A percentile compares a stretch with the other conserved stretches of the same genome.
Evolutionary conservation across 225 moss, liverwort and hornwort species (phyloP).

Genomic region (Physcomitrellopsis africana): DNA sequence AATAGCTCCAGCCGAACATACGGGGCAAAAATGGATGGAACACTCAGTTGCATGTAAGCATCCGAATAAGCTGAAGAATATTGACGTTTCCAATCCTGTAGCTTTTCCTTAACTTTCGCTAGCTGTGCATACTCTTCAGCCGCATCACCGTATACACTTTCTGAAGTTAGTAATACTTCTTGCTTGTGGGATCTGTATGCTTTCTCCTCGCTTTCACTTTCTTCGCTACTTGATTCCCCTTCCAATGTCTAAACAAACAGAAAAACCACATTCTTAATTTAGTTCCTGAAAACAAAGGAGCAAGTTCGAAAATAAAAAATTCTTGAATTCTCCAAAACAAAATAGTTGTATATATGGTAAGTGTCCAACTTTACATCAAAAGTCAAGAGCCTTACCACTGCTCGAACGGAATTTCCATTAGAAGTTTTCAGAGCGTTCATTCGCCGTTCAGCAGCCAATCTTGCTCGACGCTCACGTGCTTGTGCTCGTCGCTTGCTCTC

Average conservation of each 20-base stretch:
- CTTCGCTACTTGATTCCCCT: too few species aligned
- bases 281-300: too few species aligned
- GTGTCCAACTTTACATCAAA: too few species aligned
- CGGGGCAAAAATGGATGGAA: constrained; percentile 90
- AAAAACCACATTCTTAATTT: too few species aligned
- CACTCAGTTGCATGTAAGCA: constrained; percentile 89
- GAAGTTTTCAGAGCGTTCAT: constrained; percentile 27
- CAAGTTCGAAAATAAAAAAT: too few species aligned
- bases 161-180: constrained; percentile 81
- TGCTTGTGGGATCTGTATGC: constrained; percentile 73
- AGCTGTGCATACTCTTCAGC: constrained; percentile 88
- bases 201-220: constrained; percentile 37
- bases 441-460: constrained; percentile 55
- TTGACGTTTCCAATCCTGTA: constrained; percentile 81
- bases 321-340: too few species aligned
- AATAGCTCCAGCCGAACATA: constrained; percentile 93
- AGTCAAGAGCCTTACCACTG: too few species aligned
- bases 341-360: too few species aligned
- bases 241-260: too few species aligned
- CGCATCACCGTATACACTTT: constrained; percentile 88
- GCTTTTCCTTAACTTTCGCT: constrained; percentile 78
- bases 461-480: constrained; percentile 66
- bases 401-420: too few species aligned
- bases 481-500: constrained; percentile 86
- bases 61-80: constrained; percentile 85